Conservation (phyloP, 306 rosid genomes). For the Acacia crassicarpa region DNA sequence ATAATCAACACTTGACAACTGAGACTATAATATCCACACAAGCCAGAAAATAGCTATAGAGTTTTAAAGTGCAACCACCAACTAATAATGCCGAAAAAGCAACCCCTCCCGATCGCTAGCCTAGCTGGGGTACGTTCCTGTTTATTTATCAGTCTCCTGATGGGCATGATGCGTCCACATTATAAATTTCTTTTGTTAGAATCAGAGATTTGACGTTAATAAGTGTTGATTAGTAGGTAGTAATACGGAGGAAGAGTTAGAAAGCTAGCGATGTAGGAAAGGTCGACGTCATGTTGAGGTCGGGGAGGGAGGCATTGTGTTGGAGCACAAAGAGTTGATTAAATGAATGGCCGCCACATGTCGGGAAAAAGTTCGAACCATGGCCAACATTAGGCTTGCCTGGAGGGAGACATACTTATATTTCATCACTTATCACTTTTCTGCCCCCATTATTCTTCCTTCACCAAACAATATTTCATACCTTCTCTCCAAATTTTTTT, state of each 20-base stretch:
- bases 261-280: background rate
- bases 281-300: background rate
- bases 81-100: background rate
- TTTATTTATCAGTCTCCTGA: background rate
- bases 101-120: background rate
- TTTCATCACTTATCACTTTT: constrained; percentile 36
- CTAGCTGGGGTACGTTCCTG: background rate
- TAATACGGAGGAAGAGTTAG: background rate
- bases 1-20: background rate
- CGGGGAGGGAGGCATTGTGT: background rate
- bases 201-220: background rate
- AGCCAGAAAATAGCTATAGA: background rate
- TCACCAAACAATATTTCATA: constrained; percentile 1
- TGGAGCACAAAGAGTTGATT: background rate
- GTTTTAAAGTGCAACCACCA: background rate
- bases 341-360: constrained; percentile 50
- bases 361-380: constrained; percentile 41
- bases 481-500: no score
- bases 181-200: background rate
- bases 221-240: background rate
- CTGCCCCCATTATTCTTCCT: background rate
- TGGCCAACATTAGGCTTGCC: constrained; percentile 35
- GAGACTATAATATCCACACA: background rate
- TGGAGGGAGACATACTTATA: constrained; percentile 39
- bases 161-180: background rate